phyloP scores from a whole-genome alignment of 1,284 basidiomycete genomes.

The Trichosporon coremiiforme region DNA sequence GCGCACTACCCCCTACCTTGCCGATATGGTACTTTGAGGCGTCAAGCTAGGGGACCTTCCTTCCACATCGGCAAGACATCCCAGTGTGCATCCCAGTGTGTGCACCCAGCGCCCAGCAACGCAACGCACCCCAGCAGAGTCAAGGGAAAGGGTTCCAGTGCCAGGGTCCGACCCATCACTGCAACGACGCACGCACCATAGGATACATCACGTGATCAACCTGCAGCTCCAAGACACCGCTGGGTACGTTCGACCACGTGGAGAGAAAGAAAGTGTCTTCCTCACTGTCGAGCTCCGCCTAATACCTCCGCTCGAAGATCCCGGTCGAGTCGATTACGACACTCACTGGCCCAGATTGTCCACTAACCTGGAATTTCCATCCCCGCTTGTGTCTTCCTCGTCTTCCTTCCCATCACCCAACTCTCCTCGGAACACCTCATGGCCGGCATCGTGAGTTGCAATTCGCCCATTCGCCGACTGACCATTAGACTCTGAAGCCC shows the following conservation, averaged over 20 bases:
- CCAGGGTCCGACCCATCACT: not conserved
- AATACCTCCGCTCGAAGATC: constrained; percentile 11
- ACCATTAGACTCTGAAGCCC: constrained; percentile 29
- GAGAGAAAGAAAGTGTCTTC: not conserved
- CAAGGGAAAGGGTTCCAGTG: not conserved
- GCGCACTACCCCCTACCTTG: no score
- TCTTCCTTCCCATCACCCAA: constrained; percentile 6
- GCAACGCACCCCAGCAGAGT: not conserved
- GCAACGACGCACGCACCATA: not conserved
- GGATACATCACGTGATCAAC: not conserved
- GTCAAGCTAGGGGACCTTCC: not conserved
- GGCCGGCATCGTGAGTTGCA: constrained; percentile 6
- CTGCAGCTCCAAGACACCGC: constrained; percentile 1
- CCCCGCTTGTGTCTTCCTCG: not conserved
- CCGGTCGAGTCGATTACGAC: not conserved
- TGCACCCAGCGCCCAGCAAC: not conserved
- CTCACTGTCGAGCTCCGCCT: not conserved
- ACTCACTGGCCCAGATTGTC: not conserved
- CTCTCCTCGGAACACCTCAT: constrained; percentile 25
- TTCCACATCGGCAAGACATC: not conserved
- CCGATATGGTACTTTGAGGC: not conserved
- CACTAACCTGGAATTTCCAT: constrained; percentile 3
- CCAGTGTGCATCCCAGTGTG: no score
- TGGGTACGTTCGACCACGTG: not conserved
- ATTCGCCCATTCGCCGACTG: no score